Base-by-base conservation (phyloP, 129 eudicot species). In the Pulicaria dysenterica region DNA sequence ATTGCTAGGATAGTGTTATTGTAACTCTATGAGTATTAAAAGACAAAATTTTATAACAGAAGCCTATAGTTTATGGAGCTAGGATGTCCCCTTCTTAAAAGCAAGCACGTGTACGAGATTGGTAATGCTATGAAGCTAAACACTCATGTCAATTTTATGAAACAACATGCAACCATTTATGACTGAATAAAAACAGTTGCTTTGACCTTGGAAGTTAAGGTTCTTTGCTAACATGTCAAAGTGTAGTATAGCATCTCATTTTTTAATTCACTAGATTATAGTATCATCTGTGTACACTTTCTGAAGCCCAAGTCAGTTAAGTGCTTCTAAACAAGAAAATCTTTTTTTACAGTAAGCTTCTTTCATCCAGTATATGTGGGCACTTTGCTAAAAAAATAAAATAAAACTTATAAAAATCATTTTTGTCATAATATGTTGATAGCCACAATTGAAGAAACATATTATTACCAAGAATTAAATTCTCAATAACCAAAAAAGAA, bases 301-400 rank as follows among this genome's bases (percentile, higher is more conserved):
- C 39, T 57, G 44, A 73, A 59, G 34, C 78, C 11, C 43, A 64
- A 40, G 16, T 74, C 61, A 41, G 42, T 40, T 64, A 8, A 7
- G 72, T 41, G 36, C 13, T 62, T 40, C 37, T 51, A 50, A 19
- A 19, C 60, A 73, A 36, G 16, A 48, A 60, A 60, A 47, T 16
- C 12, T 71, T 44, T 53, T 43, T 43, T 57, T 47, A 40, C 40
- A 19, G 17, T 55, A 24, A 65, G 45, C 71, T 24, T 24, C 31
- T 24, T 24, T 24, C 31, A 24, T 24, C 31, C 31, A 24, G 31
- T 24, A 24, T 11, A 45, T 19, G 19, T 11, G 3, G 45, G 11
- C 53, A 45, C 6, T 46, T 31, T 14, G 48, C 48, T 14, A 5
- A 45, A 42, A 66, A 46, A 39, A 17, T 19, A 66, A 3, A 46